Conservation (phyloP, 2,329 filamentous ascomycete genomes). For the Ceratocystis cubensis region DNA sequence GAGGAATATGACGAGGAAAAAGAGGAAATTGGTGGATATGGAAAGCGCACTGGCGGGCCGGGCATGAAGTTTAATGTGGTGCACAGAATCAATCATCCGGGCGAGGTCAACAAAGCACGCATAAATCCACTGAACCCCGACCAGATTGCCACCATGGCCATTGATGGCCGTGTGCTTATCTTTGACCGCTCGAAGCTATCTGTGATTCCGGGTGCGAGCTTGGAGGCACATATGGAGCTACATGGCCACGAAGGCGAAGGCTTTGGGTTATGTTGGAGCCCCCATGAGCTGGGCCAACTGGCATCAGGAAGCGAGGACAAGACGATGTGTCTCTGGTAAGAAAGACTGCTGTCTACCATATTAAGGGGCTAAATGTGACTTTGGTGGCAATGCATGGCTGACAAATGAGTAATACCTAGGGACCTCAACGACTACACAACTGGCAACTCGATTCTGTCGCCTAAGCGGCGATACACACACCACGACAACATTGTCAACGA, state of each 20-base stretch:
- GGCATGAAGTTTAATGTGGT: slow-evolving; percentile 80
- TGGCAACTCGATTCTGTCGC: slow-evolving; percentile 56
- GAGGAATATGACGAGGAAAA: slow-evolving; percentile 83
- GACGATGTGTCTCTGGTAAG: slow-evolving; percentile 77
- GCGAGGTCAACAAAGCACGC: slow-evolving; percentile 95
- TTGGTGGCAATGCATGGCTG: slow-evolving; percentile 19
- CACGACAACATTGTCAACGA: slow-evolving; percentile 91
- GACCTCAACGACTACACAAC: slow-evolving; percentile 67
- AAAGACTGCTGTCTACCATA: neutral
- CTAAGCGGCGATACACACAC: slow-evolving; percentile 66
- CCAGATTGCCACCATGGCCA: slow-evolving; percentile 84
- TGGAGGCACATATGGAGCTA: slow-evolving; percentile 74
- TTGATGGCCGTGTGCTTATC: slow-evolving; percentile 76
- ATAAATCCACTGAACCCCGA: slow-evolving; percentile 97
- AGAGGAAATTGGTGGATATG: slow-evolving; percentile 89
- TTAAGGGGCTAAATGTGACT: too few relatives aligned
- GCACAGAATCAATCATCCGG: slow-evolving; percentile 91
- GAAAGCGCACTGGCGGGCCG: slow-evolving; percentile 55
- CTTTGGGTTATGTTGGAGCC: slow-evolving; percentile 87
- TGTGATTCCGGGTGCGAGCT: slow-evolving; percentile 56
- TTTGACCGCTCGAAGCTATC: slow-evolving; percentile 95
- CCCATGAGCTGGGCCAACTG: slow-evolving; percentile 66
- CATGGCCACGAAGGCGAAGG: slow-evolving; percentile 78
- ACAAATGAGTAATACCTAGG: slow-evolving; percentile 33
- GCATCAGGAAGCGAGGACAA: slow-evolving; percentile 85